phyloP scores from a whole-genome alignment of 73 alveolate species.

The Paramecium primaurelia region DNA sequence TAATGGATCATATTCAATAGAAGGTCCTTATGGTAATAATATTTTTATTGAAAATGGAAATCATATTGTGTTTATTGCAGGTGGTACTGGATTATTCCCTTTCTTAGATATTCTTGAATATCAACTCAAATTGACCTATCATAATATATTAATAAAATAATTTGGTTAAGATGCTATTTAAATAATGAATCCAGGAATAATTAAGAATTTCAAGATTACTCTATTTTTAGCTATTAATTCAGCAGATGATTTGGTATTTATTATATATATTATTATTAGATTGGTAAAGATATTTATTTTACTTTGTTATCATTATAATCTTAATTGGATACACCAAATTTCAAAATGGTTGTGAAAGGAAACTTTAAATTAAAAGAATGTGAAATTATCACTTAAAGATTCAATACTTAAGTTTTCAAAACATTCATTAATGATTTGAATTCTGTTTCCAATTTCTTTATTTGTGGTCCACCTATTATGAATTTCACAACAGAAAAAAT shows the following conservation, averaged over 20 bases:
- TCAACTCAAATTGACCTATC: background rate
- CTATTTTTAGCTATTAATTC: background rate
- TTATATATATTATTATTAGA: background rate
- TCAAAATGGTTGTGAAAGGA: background rate
- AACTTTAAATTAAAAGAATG: background rate
- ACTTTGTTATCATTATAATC: background rate
- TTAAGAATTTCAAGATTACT: background rate
- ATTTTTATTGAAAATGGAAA: background rate
- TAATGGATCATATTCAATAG: background rate
- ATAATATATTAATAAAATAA: background rate
- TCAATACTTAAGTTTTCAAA: background rate
- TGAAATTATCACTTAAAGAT: background rate
- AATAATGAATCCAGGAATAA: background rate
- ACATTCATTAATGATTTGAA: background rate
- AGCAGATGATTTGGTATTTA: background rate
- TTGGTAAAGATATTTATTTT: background rate
- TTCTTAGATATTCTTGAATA: background rate
- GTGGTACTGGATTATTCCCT: conserved; percentile 30
- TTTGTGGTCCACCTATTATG: conserved; percentile 27
- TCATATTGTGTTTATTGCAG: background rate
- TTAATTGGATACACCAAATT: background rate
- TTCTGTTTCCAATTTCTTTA: background rate
- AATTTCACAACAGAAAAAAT: background rate
- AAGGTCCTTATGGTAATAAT: background rate
- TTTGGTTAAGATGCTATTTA: background rate